Percentiles rank a stretch among this genome's conserved stretches.
These are phyloP conservation scores for Epichloe scottii DNA, from an alignment of 2,329 filamentous ascomycete genomes.

Conservation along the genomic window DNA sequence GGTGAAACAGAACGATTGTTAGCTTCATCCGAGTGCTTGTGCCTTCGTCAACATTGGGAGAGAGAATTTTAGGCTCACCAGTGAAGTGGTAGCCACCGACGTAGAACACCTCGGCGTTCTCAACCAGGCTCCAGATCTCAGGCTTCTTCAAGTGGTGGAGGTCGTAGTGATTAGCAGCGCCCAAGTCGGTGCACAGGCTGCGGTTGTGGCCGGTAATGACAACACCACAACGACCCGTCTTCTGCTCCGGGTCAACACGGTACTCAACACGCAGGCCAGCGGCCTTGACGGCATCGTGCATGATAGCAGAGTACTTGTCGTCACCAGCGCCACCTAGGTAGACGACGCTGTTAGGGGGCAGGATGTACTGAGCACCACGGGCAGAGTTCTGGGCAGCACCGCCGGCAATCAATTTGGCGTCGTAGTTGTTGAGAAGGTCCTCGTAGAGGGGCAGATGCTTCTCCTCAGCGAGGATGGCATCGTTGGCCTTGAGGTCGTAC, in stretches of 20 bases:
- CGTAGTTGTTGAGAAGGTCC: slow-evolving; percentile 82
- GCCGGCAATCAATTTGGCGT: slow-evolving; percentile 89
- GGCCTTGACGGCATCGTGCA: slow-evolving; percentile 73
- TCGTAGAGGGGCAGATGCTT: slow-evolving; percentile 86
- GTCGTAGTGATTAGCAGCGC: slow-evolving; percentile 94
- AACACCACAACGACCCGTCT: slow-evolving; percentile 89
- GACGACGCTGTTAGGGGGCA: slow-evolving; percentile 76
- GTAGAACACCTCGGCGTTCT: slow-evolving; percentile 82
- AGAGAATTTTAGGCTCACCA: slow-evolving; percentile 19
- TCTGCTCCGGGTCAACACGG: slow-evolving; percentile 70
- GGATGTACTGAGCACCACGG: slow-evolving; percentile 90
- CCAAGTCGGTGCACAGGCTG: slow-evolving; percentile 88
- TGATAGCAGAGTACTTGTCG: slow-evolving; percentile 88
- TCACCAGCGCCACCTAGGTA: slow-evolving; percentile 90
- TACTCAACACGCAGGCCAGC: slow-evolving; percentile 91
- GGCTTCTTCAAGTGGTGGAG: slow-evolving; percentile 83
- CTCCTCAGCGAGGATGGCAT: slow-evolving; percentile 90
- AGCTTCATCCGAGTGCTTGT: not conserved
- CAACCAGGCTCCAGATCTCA: slow-evolving; percentile 81
- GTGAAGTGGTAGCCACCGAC: slow-evolving; percentile 97
- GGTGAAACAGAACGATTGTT: not conserved
- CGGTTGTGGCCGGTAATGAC: slow-evolving; percentile 96
- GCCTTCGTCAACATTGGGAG: not conserved
- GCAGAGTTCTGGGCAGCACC: slow-evolving; percentile 97
- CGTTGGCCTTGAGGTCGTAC: slow-evolving; percentile 89